Percentiles rank a stretch among this genome's conserved stretches.
phyloP scores from a whole-genome alignment of 1,139 yeast genomes.

The Geotrichum australiense region DNA sequence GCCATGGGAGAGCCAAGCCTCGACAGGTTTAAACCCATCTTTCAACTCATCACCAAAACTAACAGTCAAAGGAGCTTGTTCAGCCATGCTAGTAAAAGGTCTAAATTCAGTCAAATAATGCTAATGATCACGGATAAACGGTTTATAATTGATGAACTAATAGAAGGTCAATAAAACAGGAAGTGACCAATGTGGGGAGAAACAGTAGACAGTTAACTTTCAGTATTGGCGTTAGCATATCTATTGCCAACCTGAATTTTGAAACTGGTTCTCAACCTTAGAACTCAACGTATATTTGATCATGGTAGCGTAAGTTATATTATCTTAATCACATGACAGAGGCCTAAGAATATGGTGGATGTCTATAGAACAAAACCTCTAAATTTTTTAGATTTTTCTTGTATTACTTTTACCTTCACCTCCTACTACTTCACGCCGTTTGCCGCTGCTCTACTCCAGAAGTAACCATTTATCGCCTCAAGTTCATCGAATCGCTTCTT shows the following conservation, averaged over 20 bases:
- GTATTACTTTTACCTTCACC: background rate
- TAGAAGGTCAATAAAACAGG: background rate
- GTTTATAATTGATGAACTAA: background rate
- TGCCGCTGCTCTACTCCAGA: no score
- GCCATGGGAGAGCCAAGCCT: constrained; percentile 64
- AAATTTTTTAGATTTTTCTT: background rate
- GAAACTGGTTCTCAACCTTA: no score
- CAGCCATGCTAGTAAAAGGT: constrained; percentile 9
- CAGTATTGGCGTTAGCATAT: no score
- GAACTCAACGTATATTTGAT: no score
- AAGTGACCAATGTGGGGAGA: background rate
- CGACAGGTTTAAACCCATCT: constrained; percentile 71
- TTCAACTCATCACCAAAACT: constrained; percentile 38
- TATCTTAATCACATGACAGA: no score
- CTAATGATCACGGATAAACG: background rate
- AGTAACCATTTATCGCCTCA: background rate
- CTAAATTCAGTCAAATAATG: background rate
- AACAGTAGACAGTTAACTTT: background rate
- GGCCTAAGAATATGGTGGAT: no score
- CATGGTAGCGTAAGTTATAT: no score
- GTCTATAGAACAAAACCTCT: no score
- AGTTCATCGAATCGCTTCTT: background rate
- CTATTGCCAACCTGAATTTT: no score
- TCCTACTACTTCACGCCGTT: background rate
- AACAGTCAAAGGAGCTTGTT: constrained; percentile 21